Evolutionary conservation across 1,284 basidiomycete genomes (phyloP), one percentile per base, ranked within the genome.

Genomic region (Cutaneotrichosporon cutaneum): DNA sequence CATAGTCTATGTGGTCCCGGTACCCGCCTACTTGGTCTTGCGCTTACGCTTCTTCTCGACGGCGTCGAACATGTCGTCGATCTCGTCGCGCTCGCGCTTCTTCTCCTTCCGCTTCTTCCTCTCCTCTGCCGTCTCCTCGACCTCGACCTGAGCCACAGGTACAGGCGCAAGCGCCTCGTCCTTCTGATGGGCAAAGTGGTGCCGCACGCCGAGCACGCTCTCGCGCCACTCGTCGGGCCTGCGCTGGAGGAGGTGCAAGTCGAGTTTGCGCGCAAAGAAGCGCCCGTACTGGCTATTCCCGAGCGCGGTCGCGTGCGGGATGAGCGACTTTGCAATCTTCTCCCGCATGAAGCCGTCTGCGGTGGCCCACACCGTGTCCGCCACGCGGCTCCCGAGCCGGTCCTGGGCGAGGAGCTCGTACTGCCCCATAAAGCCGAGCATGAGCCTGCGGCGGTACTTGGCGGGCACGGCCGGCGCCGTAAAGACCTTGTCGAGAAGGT

Each of bases 271-370:
- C 42, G 86, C 84, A 70, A 96, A 92, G 82, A 87, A 95, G 74
- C 90, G 91, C 42, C 92, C 94, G 70, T 87, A 95, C 72, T 84
- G 87, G 1, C 89, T 91, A 7, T 83, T 86, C 1, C 86, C 85
- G 22, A 97, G 84, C 21, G 81, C 81, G 27, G 85, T 84, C 66
- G 92, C 88, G 60, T 90, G 84, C 0, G 84, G 80, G 27, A 92
- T 80, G 11, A 95, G 80, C 13, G 89, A 89, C 16, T 86, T 85
- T 1, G 90, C 92, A 56, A 97, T 91, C 78, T 94, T 94, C 80
- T 95, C 92, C 82, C 90, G 93, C 68, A 95, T 83, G 79, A 89
- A 96, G 1, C 91, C 89, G 79, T 97, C 94, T 16, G 90, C 88
- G 62, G 85, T 86, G 1, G 84, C 85, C 90, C 92, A 97, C 68